A percentile compares a stretch with the other conserved stretches of the same genome.
These are phyloP conservation scores for Microthlaspi erraticum DNA, from an alignment of 345 rosid genomes.

Conservation along the genomic window DNA sequence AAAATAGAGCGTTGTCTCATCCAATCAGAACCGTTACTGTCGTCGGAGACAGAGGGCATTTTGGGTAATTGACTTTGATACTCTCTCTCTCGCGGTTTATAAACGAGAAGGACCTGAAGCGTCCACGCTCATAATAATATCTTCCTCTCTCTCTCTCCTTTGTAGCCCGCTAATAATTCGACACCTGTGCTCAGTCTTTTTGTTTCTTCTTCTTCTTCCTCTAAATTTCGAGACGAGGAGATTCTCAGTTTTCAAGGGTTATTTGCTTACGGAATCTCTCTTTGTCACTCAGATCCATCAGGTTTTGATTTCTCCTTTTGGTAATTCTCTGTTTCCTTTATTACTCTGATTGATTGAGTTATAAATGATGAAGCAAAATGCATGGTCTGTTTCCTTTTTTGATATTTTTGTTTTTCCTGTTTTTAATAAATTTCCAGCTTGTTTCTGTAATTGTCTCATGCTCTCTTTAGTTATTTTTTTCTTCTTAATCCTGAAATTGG, in stretches of 20 bases:
- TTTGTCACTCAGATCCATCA: conserved; percentile 39
- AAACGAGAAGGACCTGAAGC: conserved; percentile 40
- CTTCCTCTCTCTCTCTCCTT: conserved; percentile 7
- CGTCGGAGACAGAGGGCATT: conserved; percentile 32
- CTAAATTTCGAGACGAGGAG: conserved; percentile 27
- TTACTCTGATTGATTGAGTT: not conserved
- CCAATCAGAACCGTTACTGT: conserved; percentile 43
- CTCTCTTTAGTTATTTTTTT: not conserved
- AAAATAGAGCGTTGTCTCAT: conserved; percentile 43
- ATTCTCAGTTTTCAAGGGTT: conserved; percentile 33
- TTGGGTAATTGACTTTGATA: not conserved
- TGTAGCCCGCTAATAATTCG: conserved; percentile 30
- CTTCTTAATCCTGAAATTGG: not conserved
- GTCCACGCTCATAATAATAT: conserved; percentile 26
- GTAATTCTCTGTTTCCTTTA: not conserved
- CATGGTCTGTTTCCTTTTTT: conserved; percentile 14
- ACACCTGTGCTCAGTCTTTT: conserved; percentile 35
- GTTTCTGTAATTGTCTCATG: conserved; percentile 19
- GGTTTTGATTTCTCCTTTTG: conserved; percentile 19
- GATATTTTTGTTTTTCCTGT: not conserved
- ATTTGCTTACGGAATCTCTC: conserved; percentile 33
- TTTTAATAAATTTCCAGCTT: not conserved
- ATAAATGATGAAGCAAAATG: conserved; percentile 25
- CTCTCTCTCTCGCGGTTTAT: conserved; percentile 29
- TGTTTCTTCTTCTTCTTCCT: conserved; percentile 16